Percentiles rank a stretch among this genome's conserved stretches.
phyloP scores from a whole-genome alignment of 805 yeast species.

The Candida silvicultrix region DNA sequence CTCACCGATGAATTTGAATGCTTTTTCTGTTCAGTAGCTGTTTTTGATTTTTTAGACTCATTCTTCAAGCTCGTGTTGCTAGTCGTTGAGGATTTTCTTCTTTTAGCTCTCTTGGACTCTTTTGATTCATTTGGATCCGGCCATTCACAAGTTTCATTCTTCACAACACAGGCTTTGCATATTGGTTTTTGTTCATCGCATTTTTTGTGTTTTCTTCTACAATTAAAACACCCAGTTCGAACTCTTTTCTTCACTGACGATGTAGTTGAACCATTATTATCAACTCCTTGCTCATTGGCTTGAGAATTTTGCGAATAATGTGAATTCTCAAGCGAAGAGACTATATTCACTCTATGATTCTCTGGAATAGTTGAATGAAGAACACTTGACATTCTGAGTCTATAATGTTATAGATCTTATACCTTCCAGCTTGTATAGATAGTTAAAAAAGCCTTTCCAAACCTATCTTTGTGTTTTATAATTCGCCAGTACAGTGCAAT shows the following conservation, averaged over 20 bases:
- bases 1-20: neutral
- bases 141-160: slow-evolving; percentile 30
- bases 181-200: slow-evolving; percentile 52
- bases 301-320: neutral
- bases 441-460: no score
- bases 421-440: no score
- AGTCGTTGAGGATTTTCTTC: neutral
- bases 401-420: no score
- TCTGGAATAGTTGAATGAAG: neutral
- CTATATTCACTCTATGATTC: neutral
- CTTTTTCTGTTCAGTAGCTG: neutral
- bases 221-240: slow-evolving; percentile 43
- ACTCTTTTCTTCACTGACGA: slow-evolving; percentile 18
- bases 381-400: neutral
- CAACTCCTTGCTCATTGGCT: neutral
- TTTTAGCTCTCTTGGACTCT: neutral
- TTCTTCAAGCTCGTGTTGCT: neutral
- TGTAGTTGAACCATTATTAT: no score
- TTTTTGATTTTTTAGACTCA: neutral
- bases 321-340: neutral
- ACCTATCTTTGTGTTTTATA: no score
- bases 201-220: slow-evolving; percentile 46
- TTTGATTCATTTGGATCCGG: slow-evolving; percentile 6
- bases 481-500: no score
- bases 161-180: slow-evolving; percentile 32